phyloP scores from a whole-genome alignment of 2,329 filamentous ascomycete species.

The Trichoderma endophyticum region DNA sequence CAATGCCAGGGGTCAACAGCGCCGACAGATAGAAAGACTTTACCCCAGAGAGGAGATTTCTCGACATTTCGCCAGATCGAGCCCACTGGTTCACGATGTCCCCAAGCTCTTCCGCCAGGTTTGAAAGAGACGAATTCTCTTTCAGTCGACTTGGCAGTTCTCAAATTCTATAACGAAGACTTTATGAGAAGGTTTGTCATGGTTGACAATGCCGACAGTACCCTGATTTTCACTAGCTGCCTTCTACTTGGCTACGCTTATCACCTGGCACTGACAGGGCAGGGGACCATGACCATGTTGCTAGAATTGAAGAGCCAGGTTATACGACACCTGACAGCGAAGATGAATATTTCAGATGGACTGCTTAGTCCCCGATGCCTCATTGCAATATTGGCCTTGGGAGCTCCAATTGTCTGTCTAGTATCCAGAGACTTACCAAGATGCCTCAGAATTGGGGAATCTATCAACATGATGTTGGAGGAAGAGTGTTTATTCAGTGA shows the following conservation, averaged over 20 bases:
- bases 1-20: neutral
- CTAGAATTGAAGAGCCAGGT: constrained; percentile 1
- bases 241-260: constrained; percentile 1
- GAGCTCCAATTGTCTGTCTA: constrained; percentile 2
- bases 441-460: neutral
- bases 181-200: neutral
- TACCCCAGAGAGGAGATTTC: neutral
- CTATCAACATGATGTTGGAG: neutral
- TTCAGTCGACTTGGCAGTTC: neutral
- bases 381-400: neutral
- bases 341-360: neutral
- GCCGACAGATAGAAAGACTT: neutral
- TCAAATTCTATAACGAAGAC: neutral
- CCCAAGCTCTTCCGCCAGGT: neutral
- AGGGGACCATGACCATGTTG: neutral
- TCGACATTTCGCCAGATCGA: neutral
- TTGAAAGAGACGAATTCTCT: neutral
- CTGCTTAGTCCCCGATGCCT: neutral
- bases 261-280: neutral
- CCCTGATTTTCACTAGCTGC: neutral
- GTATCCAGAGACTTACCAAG: neutral
- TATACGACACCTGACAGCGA: neutral
- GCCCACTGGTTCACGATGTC: neutral
- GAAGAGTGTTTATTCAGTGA: neutral
- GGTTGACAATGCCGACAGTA: neutral